Conservation (phyloP, 805 yeast species). For the Barnettozyma sucrosica region DNA sequence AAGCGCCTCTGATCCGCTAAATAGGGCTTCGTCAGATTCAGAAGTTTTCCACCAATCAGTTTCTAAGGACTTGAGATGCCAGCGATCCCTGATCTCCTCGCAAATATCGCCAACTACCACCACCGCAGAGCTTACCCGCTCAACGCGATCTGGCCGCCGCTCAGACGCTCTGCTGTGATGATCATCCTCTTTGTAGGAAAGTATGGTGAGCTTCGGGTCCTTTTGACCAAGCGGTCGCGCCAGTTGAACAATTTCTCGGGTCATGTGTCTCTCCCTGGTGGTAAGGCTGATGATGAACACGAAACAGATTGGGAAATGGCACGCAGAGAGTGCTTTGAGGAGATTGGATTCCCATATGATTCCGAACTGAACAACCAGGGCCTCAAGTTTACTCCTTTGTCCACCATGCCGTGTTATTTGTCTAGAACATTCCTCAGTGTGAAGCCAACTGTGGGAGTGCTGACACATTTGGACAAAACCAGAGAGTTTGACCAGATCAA, state of each 20-base stretch:
- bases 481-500: constrained; percentile 18
- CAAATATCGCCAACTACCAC: constrained; percentile 16
- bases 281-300: constrained; percentile 68
- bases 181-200: constrained; percentile 66
- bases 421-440: constrained; percentile 82
- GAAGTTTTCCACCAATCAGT: background rate
- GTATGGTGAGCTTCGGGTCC: constrained; percentile 70
- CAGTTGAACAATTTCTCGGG: constrained; percentile 73
- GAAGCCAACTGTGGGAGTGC: constrained; percentile 68
- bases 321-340: constrained; percentile 81
- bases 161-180: constrained; percentile 75
- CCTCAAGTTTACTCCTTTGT: constrained; percentile 53
- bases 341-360: constrained; percentile 66
- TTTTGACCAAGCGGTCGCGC: constrained; percentile 73
- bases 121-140: constrained; percentile 22
- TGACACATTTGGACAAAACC: constrained; percentile 31
- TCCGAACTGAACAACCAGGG: constrained; percentile 40
- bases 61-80: background rate
- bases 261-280: constrained; percentile 91
- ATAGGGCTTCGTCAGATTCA: background rate
- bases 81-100: constrained; percentile 11
- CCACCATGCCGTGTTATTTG: constrained; percentile 68
- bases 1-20: background rate
- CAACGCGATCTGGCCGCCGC: constrained; percentile 62
- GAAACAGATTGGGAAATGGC: constrained; percentile 71